Base-by-base conservation (phyloP, 208 protist species). In the Leishmania turanica region DNA sequence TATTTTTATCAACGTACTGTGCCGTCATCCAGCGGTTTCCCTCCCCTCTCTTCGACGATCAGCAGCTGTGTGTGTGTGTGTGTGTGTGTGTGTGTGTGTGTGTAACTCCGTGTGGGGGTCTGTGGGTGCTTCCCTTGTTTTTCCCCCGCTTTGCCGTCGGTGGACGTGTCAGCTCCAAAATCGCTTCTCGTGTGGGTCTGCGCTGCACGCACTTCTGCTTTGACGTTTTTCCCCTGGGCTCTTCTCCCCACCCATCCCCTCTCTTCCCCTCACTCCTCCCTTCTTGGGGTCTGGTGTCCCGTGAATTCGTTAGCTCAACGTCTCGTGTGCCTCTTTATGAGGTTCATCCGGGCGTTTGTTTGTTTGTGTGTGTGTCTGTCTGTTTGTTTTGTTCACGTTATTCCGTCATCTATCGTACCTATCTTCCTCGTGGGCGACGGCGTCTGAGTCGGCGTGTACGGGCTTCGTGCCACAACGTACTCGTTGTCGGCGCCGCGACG, bases 171-270 rank as follows among this genome's bases (percentile, higher is more conserved):
- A 47, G 45, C 45, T 47, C 9, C 45, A n/a, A 47, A 47, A 47
- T 47, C 45, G 6, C 45, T 47, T 54, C 17, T 19, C 15, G 51
- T 13, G 51, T 54, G 51, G 15, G 58, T 24, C 58, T 99, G 99
- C 99, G 99, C 15, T 47, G 27, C 65, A 47, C 45, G 45, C n/a
- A n/a, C 49, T 9, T n/a, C 1, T 8, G 40, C 47, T n/a, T 34
- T 45, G 27, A 75, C 45, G 21, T n/a, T 27, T 56, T 8, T n/a
- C 45, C 34, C 15, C 45, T 13, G 45, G 45, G 8, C 51, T 45
- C n/a, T 31, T 58, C 71, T 11, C 7, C 9, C 42, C 17, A 5
- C 45, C 49, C 49, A 47, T 21, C 27, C 31, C 51, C 72, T 11
- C 53, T n/a, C 51, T 42, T n/a, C 49, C 37, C 53, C n/a, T 42